Conservation (phyloP, 768 basidiomycete species). For the Leccinum variicolor region DNA sequence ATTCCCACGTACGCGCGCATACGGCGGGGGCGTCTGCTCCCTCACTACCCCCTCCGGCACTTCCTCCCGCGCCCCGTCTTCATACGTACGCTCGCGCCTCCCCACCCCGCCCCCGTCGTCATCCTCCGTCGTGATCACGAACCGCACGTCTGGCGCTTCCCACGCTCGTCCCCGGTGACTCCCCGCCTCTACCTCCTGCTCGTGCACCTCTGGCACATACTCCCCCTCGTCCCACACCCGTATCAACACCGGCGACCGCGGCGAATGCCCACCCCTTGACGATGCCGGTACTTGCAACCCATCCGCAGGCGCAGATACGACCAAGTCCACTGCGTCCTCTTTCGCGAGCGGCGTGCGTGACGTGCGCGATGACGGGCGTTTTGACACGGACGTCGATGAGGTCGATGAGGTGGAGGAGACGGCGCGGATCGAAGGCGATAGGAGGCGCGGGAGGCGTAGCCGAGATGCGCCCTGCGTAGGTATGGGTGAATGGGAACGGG, state of each 20-base stretch:
- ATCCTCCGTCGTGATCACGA: constrained; percentile 7
- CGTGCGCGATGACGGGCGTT: neutral
- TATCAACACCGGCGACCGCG: constrained; percentile 19
- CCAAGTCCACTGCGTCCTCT: constrained; percentile 84
- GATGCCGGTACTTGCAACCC: constrained; percentile 14
- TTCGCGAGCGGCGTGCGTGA: constrained; percentile 17
- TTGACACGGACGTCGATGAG: neutral
- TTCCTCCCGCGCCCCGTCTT: neutral
- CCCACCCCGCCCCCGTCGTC: neutral
- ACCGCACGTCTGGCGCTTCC: neutral
- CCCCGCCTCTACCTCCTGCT: neutral
- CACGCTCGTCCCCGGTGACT: neutral
- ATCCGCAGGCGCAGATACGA: constrained; percentile 42
- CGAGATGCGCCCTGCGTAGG: constrained; percentile 7
- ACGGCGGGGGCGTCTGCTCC: constrained; percentile 18
- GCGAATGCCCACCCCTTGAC: constrained; percentile 12
- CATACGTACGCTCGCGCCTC: neutral
- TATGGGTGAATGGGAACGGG: neutral
- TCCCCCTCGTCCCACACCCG: constrained; percentile 23
- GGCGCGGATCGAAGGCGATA: constrained; percentile 4
- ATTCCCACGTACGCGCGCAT: constrained; percentile 11
- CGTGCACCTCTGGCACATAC: neutral
- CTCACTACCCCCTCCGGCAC: constrained; percentile 8
- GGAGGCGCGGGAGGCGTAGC: constrained; percentile 5
- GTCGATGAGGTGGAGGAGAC: neutral